Evolutionary conservation across 371 early-diverging fungal genomes (phyloP).

Genomic region (Mortierella sp.): DNA sequence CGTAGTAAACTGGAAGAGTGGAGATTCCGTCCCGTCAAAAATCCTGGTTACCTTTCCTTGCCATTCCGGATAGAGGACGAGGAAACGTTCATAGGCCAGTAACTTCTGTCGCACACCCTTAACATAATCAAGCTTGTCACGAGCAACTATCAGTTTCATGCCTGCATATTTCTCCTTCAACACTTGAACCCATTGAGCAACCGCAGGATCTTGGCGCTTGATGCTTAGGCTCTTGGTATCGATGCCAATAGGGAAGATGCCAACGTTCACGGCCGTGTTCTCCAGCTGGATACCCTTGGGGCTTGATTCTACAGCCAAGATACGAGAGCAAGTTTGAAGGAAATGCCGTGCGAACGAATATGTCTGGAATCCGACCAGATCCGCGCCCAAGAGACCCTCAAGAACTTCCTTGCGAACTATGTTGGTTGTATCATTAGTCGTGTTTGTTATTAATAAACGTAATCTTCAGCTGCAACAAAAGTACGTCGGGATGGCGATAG

Average conservation of each 20-base stretch:
- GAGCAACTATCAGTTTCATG: conserved; percentile 90
- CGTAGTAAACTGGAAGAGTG: no score
- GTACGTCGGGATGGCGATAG: no score
- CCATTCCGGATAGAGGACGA: conserved; percentile 84
- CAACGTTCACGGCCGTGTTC: conserved; percentile 83
- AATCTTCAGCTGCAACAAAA: no score
- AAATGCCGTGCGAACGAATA: conserved; percentile 96
- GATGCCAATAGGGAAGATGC: conserved; percentile 93
- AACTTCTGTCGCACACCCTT: conserved; percentile 96
- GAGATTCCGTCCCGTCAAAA: no score
- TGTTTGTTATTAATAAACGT: not conserved
- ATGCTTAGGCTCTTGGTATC: conserved; percentile 36
- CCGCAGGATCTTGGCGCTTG: conserved; percentile 68
- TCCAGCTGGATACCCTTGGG: conserved; percentile 86
- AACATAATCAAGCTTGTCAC: conserved; percentile 95
- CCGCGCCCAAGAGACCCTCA: conserved; percentile 86
- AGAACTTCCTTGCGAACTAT: conserved; percentile 84
- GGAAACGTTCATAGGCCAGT: conserved; percentile 86
- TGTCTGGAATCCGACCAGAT: conserved; percentile 91
- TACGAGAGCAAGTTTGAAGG: conserved; percentile 85
- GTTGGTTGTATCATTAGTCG: not conserved
- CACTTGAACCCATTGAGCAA: conserved; percentile 76
- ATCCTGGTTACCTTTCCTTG: conserved; percentile 80
- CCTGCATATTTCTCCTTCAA: conserved; percentile 84
- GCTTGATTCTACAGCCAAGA: conserved; percentile 84